Evolutionary conservation across 2,329 filamentous ascomycete species (phyloP), one percentile per base, ranked within the genome.

Genomic region (Ilyonectria mors-panacis): DNA sequence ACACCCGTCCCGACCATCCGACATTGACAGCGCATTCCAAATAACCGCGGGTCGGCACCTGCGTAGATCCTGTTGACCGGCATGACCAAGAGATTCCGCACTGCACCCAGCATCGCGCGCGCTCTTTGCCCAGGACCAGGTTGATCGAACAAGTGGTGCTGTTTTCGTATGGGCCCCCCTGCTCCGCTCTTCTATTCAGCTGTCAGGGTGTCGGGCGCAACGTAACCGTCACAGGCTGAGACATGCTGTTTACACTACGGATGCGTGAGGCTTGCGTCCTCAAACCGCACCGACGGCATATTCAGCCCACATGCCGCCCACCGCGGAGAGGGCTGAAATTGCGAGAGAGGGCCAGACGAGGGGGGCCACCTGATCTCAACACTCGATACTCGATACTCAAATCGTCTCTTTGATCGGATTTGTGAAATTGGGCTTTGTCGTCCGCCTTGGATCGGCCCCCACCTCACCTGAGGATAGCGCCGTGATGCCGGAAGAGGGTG

Each of bases 241-340:
- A 73, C 73, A 71, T 60, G 67, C 65, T 63, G 64, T 70, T 70
- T 65, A 67, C 61, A 68, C 70, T 63, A 73, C 62, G 61, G 56
- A 67, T 66, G 71, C 67, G 67, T 55, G 57, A 70, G 65, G 57
- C 42, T 67, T 69, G 70, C 56, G 42, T 72, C 66, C 67, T 75
- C 70, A 75, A 75, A 75, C 72, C 54, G 65, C 70, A 59, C 63
- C 74, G 73, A 75, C 74, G 72, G 70, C 62, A 73, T 73, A 76
- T 73, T 76, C 72, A 76, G 74, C 74, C 74, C 74, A 69, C 69
- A 63, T 69, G 56, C 28, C 50, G 30, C 50, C 50, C 50, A 53
- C 50, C 61, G 57, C 47, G 60, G 60, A 63, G 67, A 65, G 69
- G 67, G 65, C 47, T 69, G 51, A 67, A 70, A 61, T 56, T 60